phyloP scores from a whole-genome alignment of 1,284 basidiomycete species.

The Leccinum fuscescens region DNA sequence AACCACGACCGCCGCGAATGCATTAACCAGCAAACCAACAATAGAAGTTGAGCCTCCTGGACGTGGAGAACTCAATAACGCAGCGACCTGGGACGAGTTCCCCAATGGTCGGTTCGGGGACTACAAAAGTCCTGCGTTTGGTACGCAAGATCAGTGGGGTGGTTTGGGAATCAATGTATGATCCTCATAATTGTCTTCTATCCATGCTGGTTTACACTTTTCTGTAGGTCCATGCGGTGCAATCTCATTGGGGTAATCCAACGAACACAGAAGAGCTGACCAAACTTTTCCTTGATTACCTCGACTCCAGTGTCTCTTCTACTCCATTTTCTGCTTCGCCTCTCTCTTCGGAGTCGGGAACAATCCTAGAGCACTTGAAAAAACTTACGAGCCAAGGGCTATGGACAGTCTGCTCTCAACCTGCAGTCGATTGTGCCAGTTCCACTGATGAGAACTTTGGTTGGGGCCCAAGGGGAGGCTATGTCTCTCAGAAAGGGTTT shows the following conservation, averaged over 20 bases:
- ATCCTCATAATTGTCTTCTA: background rate
- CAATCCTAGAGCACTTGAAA: constrained; percentile 80
- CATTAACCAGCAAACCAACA: constrained; percentile 48
- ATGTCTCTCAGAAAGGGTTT: constrained; percentile 97
- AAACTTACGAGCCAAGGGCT: constrained; percentile 74
- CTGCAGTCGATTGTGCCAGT: constrained; percentile 80
- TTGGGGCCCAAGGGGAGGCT: constrained; percentile 90
- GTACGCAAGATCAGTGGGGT: constrained; percentile 75
- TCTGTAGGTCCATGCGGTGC: constrained; percentile 59
- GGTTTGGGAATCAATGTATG: constrained; percentile 55
- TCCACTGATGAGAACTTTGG: constrained; percentile 82
- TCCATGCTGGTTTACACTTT: background rate
- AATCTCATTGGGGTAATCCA: constrained; percentile 83
- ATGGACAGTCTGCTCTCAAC: constrained; percentile 98
- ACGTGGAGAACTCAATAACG: constrained; percentile 70
- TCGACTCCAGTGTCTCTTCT: constrained; percentile 63
- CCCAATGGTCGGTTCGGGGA: constrained; percentile 99
- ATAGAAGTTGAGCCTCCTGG: constrained; percentile 51
- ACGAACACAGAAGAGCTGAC: constrained; percentile 72
- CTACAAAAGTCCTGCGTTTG: constrained; percentile 94
- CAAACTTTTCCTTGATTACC: constrained; percentile 76
- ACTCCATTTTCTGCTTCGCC: constrained; percentile 92
- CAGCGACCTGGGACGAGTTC: constrained; percentile 94
- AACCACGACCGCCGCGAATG: constrained; percentile 52
- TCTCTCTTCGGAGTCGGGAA: constrained; percentile 80